These are phyloP conservation scores for Hyparrhenia diplandra DNA, from an alignment of 176 grass and related monocot species.

Conservation along the genomic window DNA sequence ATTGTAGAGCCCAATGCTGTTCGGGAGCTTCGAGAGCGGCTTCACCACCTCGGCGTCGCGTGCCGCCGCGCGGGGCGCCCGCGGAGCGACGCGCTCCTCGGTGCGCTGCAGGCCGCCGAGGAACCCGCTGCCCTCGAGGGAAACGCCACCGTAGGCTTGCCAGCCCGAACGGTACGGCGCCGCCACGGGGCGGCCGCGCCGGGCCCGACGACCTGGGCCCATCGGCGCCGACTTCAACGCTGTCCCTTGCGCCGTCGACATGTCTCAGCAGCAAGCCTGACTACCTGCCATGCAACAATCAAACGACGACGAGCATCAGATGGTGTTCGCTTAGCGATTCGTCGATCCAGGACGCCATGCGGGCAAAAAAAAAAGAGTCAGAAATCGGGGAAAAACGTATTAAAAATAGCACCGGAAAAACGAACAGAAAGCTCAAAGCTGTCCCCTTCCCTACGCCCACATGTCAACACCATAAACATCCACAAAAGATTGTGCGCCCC, in stretches of 20 bases:
- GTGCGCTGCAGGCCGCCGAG: constrained; percentile 33
- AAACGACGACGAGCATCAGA: constrained; percentile 24
- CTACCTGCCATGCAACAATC: constrained; percentile 30
- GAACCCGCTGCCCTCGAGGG: constrained; percentile 56
- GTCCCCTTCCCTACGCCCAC: constrained; percentile 25
- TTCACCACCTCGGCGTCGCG: constrained; percentile 33
- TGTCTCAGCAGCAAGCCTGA: constrained; percentile 31
- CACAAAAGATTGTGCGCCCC: constrained; percentile 23
- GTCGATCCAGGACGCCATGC: background rate
- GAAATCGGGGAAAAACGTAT: background rate
- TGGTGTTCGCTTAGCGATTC: background rate
- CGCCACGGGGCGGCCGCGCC: constrained; percentile 12
- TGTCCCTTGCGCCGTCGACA: constrained; percentile 71
- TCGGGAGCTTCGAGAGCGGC: constrained; percentile 70
- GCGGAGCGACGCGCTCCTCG: constrained; percentile 55
- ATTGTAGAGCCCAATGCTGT: constrained; percentile 87
- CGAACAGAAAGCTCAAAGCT: constrained; percentile 23
- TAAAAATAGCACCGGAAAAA: background rate
- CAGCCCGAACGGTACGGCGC: constrained; percentile 36
- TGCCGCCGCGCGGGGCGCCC: constrained; percentile 30
- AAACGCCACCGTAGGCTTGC: constrained; percentile 37
- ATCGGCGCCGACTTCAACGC: constrained; percentile 45
- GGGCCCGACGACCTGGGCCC: constrained; percentile 26
- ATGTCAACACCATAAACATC: constrained; percentile 33
- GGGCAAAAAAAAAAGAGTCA: background rate